phyloP scores from a whole-genome alignment of 306 rosid species.

The Trifolium subterraneum region DNA sequence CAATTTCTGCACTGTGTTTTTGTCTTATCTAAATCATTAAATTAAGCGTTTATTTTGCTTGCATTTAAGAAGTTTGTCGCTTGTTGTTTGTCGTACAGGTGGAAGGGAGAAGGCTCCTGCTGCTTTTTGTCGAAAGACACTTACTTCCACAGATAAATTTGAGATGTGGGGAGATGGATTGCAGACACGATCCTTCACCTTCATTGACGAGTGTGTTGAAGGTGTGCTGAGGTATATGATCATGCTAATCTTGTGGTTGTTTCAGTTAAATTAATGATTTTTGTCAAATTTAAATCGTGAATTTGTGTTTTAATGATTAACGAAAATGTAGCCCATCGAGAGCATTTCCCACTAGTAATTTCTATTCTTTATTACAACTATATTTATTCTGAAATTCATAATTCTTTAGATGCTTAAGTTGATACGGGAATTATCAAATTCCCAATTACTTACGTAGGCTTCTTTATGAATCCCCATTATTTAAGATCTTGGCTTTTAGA shows the following conservation, averaged over 20 bases:
- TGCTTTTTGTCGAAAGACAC: conserved; percentile 88
- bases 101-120: conserved; percentile 99
- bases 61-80: conserved; percentile 32
- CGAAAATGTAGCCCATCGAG: conserved; percentile 2
- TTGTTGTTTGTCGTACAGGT: conserved; percentile 56
- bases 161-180: conserved; percentile 99
- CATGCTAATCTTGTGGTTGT: conserved; percentile 10
- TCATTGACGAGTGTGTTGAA: conserved; percentile 98
- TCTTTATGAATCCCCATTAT: not conserved
- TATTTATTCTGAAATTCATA: conserved; percentile 30
- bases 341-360: conserved; percentile 15
- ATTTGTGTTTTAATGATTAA: conserved; percentile 19
- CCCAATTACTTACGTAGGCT: not conserved
- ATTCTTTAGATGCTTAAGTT: not conserved
- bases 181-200: conserved; percentile 96
- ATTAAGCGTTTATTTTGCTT: conserved; percentile 3
- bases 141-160: conserved; percentile 78
- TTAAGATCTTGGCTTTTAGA: not conserved
- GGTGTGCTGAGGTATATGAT: conserved; percentile 91
- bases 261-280: conserved; percentile 8
- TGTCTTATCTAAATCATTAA: conserved; percentile 9
- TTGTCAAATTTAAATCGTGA: conserved; percentile 15
- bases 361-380: not conserved
- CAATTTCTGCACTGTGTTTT: not conserved
- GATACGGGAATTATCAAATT: not conserved